phyloP scores from a whole-genome alignment of 768 basidiomycete species.

The Mycena latifolia region DNA sequence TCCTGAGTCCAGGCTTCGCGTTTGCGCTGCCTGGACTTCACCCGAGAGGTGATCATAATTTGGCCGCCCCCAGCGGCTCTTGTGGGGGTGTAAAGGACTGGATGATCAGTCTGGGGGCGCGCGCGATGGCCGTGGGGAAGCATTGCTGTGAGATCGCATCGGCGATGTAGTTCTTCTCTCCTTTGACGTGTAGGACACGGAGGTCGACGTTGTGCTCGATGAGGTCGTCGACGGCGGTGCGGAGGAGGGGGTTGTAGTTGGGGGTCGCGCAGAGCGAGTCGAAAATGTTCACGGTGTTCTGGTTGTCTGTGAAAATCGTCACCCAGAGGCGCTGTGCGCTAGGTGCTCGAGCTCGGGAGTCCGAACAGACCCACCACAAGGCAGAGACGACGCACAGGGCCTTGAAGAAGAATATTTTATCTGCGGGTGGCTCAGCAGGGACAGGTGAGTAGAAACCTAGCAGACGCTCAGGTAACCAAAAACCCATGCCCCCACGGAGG shows the following conservation, averaged over 20 bases:
- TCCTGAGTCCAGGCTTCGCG: slow-evolving; percentile 45
- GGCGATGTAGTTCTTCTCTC: slow-evolving; percentile 42
- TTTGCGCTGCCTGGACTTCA: slow-evolving; percentile 44
- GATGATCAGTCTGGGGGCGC: too few species aligned
- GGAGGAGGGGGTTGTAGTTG: slow-evolving; percentile 42
- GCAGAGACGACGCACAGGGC: slow-evolving; percentile 33
- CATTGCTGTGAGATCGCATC: slow-evolving; percentile 46
- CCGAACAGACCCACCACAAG: neutral
- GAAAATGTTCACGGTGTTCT: slow-evolving; percentile 26
- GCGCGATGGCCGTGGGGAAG: neutral
- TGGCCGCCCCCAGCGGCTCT: neutral
- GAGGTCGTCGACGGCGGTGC: slow-evolving; percentile 35
- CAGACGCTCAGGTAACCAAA: slow-evolving; percentile 27
- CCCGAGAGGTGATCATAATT: neutral
- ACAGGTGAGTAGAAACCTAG: slow-evolving; percentile 23
- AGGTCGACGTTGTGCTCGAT: slow-evolving; percentile 29
- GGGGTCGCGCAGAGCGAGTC: slow-evolving; percentile 34
- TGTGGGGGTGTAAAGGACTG: slow-evolving; percentile 2
- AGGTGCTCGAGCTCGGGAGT: neutral
- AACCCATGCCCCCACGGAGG: slow-evolving; percentile 12
- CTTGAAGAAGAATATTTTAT: slow-evolving; percentile 30
- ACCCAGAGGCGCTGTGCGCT: slow-evolving; percentile 4
- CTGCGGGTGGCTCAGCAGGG: neutral
- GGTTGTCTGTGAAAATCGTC: slow-evolving; percentile 34
- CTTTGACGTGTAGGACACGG: slow-evolving; percentile 43